Evolutionary conservation across 75 land plant genomes (phyloP).

Genomic region (Sequoia sempervirens): DNA sequence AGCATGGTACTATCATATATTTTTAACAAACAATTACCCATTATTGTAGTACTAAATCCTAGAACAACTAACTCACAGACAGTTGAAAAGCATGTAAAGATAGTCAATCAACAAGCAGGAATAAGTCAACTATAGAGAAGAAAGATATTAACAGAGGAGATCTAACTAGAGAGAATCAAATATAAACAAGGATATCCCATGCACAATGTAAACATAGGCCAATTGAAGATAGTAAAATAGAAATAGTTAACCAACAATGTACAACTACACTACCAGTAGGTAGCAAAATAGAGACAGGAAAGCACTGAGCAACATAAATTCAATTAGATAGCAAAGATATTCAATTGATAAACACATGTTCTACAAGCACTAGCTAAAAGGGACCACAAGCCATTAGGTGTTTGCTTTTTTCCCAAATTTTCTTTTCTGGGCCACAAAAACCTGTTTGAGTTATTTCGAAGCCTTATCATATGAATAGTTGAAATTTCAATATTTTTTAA

Average conservation of each 20-base stretch:
- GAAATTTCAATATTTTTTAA: no score
- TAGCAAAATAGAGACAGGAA: neutral
- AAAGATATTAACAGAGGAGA: neutral
- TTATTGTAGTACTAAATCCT: neutral
- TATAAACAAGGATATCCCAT: neutral
- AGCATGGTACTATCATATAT: neutral
- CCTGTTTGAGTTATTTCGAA: neutral
- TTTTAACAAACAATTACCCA: neutral
- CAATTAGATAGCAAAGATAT: neutral
- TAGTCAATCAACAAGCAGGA: neutral
- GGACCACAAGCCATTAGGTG: neutral
- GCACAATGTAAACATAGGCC: neutral
- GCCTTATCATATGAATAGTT: no score
- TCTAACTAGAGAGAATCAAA: neutral
- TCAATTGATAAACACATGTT: neutral
- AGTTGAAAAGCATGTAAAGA: neutral
- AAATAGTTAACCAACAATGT: neutral
- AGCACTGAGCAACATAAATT: neutral
- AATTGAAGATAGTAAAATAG: neutral
- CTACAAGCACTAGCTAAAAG: neutral
- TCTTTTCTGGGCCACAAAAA: neutral
- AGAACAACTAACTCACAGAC: neutral
- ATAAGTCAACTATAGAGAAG: neutral
- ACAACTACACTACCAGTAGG: neutral
- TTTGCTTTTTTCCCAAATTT: neutral